These are phyloP conservation scores for Xylaria sp. DNA, from an alignment of 2,329 filamentous ascomycete genomes.

Conservation along the genomic window DNA sequence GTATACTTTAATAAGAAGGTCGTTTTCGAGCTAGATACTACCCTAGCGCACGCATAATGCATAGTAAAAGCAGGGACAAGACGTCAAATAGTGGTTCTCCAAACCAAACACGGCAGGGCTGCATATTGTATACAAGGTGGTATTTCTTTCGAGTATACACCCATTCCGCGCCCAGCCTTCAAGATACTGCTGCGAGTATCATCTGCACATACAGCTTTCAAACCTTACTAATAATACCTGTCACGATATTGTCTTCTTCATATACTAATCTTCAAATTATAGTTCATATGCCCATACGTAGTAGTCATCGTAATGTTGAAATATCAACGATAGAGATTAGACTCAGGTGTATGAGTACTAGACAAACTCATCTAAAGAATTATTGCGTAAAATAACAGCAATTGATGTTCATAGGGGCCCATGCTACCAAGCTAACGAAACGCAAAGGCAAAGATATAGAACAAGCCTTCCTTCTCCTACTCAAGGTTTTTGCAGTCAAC, in stretches of 20 bases:
- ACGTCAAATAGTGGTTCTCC: conserved; percentile 12
- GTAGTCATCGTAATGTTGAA: neutral
- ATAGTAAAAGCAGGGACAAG: conserved; percentile 23
- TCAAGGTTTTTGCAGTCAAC: neutral
- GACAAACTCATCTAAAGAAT: neutral
- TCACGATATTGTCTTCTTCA: neutral
- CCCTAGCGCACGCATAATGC: conserved; percentile 27
- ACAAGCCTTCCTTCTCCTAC: neutral
- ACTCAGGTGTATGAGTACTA: neutral
- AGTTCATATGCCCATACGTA: neutral
- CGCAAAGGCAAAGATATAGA: neutral
- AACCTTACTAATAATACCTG: neutral
- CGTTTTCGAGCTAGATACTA: conserved; percentile 24
- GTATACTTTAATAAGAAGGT: conserved; percentile 33
- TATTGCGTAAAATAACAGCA: neutral
- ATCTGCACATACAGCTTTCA: too few species aligned
- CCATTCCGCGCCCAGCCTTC: neutral
- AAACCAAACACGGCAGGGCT: conserved; percentile 31
- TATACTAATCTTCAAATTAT: neutral
- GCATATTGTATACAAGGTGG: conserved; percentile 26
- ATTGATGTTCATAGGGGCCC: neutral
- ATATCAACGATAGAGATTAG: neutral
- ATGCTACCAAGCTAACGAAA: neutral
- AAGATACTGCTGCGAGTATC: neutral
- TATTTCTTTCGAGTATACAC: conserved; percentile 5